A percentile compares a stretch with the other conserved stretches of the same genome.
Conservation (phyloP, 2,329 filamentous ascomycete species). For the Penicillium sp. region DNA sequence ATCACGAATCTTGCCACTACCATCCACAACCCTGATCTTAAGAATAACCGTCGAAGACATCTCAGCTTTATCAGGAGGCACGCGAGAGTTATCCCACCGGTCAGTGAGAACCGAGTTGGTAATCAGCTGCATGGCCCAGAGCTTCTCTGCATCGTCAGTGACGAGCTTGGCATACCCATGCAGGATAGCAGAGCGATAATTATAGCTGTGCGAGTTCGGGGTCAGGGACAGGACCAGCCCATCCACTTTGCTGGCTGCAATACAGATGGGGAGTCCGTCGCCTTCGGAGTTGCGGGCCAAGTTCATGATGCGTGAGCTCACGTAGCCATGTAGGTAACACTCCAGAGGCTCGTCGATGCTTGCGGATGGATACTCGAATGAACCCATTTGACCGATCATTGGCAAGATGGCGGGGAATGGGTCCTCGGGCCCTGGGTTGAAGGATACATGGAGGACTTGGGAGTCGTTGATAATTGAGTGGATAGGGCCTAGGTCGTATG, state of each 20-base stretch:
- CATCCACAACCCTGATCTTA: conserved; percentile 62
- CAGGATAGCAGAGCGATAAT: conserved; percentile 75
- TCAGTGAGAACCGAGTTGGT: conserved; percentile 67
- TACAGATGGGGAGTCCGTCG: conserved; percentile 63
- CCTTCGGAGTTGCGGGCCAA: conserved; percentile 47
- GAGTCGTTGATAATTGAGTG: conserved; percentile 69
- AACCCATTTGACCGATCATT: conserved; percentile 81
- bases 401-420: conserved; percentile 74
- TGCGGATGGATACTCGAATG: conserved; percentile 60
- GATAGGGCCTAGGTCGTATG: conserved; percentile 68
- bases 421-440: conserved; percentile 56
- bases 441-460: conserved; percentile 76
- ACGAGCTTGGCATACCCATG: conserved; percentile 71
- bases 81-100: conserved; percentile 65
- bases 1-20: conserved; percentile 68
- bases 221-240: conserved; percentile 75
- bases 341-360: conserved; percentile 62
- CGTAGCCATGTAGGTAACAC: conserved; percentile 79
- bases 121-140: conserved; percentile 73
- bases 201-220: conserved; percentile 76
- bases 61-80: conserved; percentile 68
- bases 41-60: conserved; percentile 70
- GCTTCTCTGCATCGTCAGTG: conserved; percentile 62
- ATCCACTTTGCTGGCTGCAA: conserved; percentile 71
- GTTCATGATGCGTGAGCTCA: conserved; percentile 72